A percentile compares a stretch with the other conserved stretches of the same genome.
phyloP scores from a whole-genome alignment of 805 yeast species.

The Citeromyces nyonsensis region DNA sequence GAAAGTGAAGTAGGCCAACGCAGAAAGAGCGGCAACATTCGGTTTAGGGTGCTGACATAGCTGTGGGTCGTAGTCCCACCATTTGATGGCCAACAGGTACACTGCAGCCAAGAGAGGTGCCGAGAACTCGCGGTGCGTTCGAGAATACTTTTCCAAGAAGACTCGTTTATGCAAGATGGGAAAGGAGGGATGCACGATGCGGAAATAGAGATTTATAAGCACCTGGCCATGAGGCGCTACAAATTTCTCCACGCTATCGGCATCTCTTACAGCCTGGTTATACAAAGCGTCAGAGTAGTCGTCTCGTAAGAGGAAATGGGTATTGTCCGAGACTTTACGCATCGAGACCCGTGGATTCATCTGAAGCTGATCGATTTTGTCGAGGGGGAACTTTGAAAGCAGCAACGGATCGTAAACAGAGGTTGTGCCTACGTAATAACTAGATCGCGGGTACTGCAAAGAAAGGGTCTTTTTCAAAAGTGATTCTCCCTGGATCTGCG shows the following conservation, averaged over 20 bases:
- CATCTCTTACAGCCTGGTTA: conserved; percentile 55
- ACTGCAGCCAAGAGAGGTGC: conserved; percentile 89
- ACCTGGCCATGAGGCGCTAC: conserved; percentile 90
- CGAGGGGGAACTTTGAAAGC: conserved; percentile 45
- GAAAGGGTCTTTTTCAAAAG: conserved; percentile 52
- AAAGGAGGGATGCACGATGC: conserved; percentile 79
- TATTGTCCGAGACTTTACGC: conserved; percentile 64
- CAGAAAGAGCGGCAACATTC: conserved; percentile 50
- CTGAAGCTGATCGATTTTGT: conserved; percentile 70
- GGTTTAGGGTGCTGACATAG: conserved; percentile 70
- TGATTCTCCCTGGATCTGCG: conserved; percentile 46
- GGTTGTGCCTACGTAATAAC: conserved; percentile 80
- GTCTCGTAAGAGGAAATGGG: conserved; percentile 66
- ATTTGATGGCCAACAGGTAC: conserved; percentile 73
- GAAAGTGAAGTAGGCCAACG: conserved; percentile 51
- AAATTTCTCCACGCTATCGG: conserved; percentile 70
- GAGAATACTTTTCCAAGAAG: conserved; percentile 75
- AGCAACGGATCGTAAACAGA: conserved; percentile 67
- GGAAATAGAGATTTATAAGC: conserved; percentile 65
- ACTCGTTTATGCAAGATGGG: conserved; percentile 88
- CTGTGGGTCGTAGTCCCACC: conserved; percentile 87
- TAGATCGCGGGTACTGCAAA: conserved; percentile 81
- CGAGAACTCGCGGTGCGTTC: conserved; percentile 84
- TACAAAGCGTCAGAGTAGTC: conserved; percentile 64
- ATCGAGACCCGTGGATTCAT: conserved; percentile 50